Conservation (phyloP, 75 land plant species). For the Chamaecyparis obtusa region DNA sequence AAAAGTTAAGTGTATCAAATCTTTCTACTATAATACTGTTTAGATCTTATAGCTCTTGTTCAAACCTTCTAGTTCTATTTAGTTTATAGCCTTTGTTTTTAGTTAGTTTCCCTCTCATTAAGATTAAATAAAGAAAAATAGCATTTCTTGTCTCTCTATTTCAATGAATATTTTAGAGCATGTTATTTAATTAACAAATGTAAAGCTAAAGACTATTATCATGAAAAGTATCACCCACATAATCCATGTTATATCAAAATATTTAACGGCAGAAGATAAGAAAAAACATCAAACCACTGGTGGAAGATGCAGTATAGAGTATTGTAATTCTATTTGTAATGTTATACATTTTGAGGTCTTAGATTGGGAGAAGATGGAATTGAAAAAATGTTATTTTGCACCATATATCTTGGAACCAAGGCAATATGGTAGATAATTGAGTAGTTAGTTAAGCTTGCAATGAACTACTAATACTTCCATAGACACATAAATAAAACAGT, state of each 20-base stretch:
- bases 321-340: not conserved
- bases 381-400: not conserved
- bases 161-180: not conserved
- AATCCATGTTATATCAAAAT: not conserved
- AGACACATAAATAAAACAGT: not conserved
- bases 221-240: not conserved
- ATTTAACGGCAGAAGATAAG: not conserved
- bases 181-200: not conserved
- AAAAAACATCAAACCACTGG: not conserved
- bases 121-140: not conserved
- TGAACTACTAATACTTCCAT: not conserved
- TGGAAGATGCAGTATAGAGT: not conserved
- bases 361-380: not conserved
- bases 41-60: not conserved
- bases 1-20: not conserved
- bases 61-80: not conserved
- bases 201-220: not conserved
- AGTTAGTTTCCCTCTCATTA: not conserved
- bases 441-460: not conserved
- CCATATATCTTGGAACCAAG: not conserved
- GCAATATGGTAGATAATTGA: not conserved
- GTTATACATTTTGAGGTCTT: not conserved
- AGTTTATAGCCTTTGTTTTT: not conserved
- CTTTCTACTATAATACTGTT: not conserved
- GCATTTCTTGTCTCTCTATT: not conserved